Evolutionary conservation across 441 rosid species (phyloP).

Genomic region (Mallotus repandus): DNA sequence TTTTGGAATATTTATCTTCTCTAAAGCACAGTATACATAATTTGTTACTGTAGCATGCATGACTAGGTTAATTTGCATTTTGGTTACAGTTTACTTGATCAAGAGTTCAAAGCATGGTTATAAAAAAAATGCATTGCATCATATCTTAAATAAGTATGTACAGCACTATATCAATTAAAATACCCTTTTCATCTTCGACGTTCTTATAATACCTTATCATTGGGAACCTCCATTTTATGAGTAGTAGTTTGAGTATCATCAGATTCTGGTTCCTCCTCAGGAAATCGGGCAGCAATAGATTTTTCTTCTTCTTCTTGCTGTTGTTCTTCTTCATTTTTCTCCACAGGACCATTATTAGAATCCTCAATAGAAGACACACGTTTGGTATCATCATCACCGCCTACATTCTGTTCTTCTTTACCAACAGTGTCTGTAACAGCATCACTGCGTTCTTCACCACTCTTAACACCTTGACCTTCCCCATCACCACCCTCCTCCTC

Average conservation of each 20-base stretch:
- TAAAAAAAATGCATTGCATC: too few species aligned
- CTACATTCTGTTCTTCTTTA: slow-evolving; percentile 8
- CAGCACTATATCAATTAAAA: background rate
- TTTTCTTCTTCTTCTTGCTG: slow-evolving; percentile 23
- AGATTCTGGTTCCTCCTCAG: slow-evolving; percentile 28
- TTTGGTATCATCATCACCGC: background rate
- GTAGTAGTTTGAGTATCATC: slow-evolving; percentile 42
- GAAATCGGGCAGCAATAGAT: slow-evolving; percentile 20
- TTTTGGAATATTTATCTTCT: too few species aligned
- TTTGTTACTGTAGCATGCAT: too few species aligned
- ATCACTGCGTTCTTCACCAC: slow-evolving; percentile 15
- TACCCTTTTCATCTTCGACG: too few species aligned
- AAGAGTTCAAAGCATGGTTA: background rate
- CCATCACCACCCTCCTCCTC: slow-evolving; percentile 21
- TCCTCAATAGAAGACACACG: slow-evolving; percentile 32
- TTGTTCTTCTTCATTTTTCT: slow-evolving; percentile 30
- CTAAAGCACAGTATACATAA: too few species aligned
- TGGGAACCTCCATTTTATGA: slow-evolving; percentile 75
- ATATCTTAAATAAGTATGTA: too few species aligned
- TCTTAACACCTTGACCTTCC: slow-evolving; percentile 20
- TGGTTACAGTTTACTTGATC: too few species aligned
- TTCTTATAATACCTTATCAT: slow-evolving; percentile 55
- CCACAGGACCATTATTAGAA: slow-evolving; percentile 32
- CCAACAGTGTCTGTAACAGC: slow-evolving; percentile 16
- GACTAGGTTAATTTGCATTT: too few species aligned